A percentile compares a stretch with the other conserved stretches of the same genome.
Conservation (phyloP, 208 protist genomes). For the Angomonas deanei region DNA sequence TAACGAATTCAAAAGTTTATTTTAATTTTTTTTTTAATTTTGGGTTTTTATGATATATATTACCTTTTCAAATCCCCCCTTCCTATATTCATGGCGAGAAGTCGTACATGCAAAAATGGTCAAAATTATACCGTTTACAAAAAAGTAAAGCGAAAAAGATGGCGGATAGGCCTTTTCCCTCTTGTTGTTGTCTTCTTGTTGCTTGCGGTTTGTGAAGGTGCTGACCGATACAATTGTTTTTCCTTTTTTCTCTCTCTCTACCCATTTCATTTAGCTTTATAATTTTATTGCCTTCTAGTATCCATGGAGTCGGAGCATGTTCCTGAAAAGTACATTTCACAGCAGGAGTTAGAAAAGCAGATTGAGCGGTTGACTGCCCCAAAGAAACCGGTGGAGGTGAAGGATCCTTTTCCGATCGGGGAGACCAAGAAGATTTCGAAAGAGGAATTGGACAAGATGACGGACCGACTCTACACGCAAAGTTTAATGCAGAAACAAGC, state of each 20-base stretch:
- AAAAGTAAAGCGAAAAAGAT: no score
- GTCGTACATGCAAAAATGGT: neutral
- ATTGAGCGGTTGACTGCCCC: constrained; percentile 35
- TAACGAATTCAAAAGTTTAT: constrained; percentile 10
- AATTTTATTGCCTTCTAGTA: no score
- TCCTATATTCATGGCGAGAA: neutral
- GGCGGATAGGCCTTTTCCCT: no score
- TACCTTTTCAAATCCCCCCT: neutral
- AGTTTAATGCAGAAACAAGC: constrained; percentile 25
- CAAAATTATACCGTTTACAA: constrained; percentile 5
- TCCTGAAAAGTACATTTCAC: constrained; percentile 17
- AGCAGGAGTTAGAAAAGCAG: constrained; percentile 58
- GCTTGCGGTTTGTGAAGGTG: no score
- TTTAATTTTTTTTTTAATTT: constrained; percentile 11
- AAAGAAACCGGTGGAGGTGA: constrained; percentile 16
- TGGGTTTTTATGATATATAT: constrained; percentile 16
- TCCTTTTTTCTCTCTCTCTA: no score
- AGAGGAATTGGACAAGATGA: constrained; percentile 49
- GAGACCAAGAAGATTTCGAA: constrained; percentile 33
- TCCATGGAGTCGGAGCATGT: neutral
- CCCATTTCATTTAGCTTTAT: no score
- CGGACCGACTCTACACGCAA: constrained; percentile 68
- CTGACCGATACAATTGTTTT: no score
- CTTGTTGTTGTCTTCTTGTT: no score
- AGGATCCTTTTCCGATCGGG: constrained; percentile 65